phyloP scores from a whole-genome alignment of 73 alveolate species.

The Paramecium bursaria region DNA sequence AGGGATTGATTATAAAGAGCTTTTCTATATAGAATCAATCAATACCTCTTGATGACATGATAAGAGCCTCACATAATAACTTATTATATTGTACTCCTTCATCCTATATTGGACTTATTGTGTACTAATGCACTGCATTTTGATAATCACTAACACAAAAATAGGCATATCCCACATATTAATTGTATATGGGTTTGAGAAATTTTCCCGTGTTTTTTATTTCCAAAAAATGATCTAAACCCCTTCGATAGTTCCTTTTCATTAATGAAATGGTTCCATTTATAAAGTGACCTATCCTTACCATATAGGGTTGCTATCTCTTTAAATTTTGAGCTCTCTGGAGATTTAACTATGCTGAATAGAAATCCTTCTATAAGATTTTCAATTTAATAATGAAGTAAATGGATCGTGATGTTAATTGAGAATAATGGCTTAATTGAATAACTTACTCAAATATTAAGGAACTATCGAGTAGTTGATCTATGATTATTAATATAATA shows the following conservation, averaged over 20 bases:
- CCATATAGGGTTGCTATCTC: background rate
- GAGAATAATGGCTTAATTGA: background rate
- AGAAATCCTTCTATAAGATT: background rate
- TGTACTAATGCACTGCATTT: background rate
- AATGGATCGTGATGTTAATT: background rate
- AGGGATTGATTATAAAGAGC: constrained; percentile 1
- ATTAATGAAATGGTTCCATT: constrained; percentile 43
- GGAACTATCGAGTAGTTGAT: background rate
- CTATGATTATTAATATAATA: background rate
- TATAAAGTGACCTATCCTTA: constrained; percentile 15
- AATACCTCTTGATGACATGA: background rate
- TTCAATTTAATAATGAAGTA: constrained; percentile 3
- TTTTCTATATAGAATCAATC: background rate
- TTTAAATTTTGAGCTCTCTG: background rate
- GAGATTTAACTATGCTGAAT: background rate
- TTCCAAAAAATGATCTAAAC: background rate
- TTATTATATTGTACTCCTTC: constrained; percentile 2
- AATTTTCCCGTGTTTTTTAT: background rate
- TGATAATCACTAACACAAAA: constrained; percentile 41
- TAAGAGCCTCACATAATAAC: background rate
- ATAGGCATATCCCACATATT: constrained; percentile 50
- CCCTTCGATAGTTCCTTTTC: constrained; percentile 44
- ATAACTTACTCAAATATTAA: background rate
- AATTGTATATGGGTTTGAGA: constrained; percentile 12
- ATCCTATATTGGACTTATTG: background rate